phyloP scores from a whole-genome alignment of 140 eudicot genomes.

The Senecio squalidus region DNA sequence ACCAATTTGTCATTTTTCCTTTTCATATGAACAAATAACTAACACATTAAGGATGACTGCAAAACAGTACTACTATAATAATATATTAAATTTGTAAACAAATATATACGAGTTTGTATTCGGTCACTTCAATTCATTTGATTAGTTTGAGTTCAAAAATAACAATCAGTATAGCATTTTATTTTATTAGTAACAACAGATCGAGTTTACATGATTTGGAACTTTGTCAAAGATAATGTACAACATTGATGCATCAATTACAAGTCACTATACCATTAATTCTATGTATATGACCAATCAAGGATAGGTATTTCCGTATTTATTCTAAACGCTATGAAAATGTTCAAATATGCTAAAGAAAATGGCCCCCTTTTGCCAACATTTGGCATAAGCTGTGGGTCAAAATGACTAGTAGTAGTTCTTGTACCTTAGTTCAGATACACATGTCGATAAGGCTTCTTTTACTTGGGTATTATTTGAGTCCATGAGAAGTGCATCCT shows the following conservation, averaged over 20 bases:
- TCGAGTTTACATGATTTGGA: neutral
- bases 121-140: too few relatives aligned
- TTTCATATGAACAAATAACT: too few relatives aligned
- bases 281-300: slow-evolving; percentile 13
- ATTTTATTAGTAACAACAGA: slow-evolving; percentile 6
- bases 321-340: slow-evolving; percentile 18
- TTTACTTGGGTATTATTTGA: slow-evolving; percentile 53
- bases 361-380: slow-evolving; percentile 11
- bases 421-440: slow-evolving; percentile 61
- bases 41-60: too few relatives aligned
- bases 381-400: neutral
- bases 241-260: slow-evolving; percentile 10
- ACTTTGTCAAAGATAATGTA: neutral
- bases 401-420: slow-evolving; percentile 28
- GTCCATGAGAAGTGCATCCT: slow-evolving; percentile 89
- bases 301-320: slow-evolving; percentile 13
- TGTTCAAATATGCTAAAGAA: slow-evolving; percentile 1
- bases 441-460: slow-evolving; percentile 67
- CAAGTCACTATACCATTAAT: neutral
- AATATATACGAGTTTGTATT: too few relatives aligned
- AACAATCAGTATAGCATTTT: slow-evolving; percentile 1
- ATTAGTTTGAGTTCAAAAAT: neutral
- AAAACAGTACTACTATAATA: too few relatives aligned
- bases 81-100: too few relatives aligned
- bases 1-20: too few relatives aligned